Percentiles rank a stretch among this genome's conserved stretches.
phyloP scores from a whole-genome alignment of 1,284 basidiomycete species.

The Leccinum fallax region DNA sequence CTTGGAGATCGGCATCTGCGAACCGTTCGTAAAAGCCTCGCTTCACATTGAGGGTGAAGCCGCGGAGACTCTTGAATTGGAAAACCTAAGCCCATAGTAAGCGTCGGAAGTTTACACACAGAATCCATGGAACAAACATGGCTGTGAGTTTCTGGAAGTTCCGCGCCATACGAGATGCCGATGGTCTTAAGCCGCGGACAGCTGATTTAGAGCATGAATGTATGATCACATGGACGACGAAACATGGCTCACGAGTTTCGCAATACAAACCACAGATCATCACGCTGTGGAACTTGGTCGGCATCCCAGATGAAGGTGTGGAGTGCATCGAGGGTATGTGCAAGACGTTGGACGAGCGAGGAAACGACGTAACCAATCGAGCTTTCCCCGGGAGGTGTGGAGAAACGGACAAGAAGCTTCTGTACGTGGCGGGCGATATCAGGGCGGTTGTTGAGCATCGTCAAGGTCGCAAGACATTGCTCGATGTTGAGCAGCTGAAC shows the following conservation, averaged over 20 bases:
- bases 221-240: not conserved
- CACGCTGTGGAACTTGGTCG: conserved; percentile 62
- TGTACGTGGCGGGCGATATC: conserved; percentile 66
- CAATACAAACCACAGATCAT: conserved; percentile 75
- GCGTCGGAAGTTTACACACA: not conserved
- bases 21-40: conserved; percentile 62
- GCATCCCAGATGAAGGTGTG: conserved; percentile 68
- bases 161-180: conserved; percentile 60
- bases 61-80: conserved; percentile 59
- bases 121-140: conserved; percentile 48
- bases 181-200: conserved; percentile 64
- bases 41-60: conserved; percentile 61
- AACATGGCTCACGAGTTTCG: conserved; percentile 53
- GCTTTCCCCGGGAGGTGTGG: not conserved
- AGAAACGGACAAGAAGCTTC: conserved; percentile 49
- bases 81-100: conserved; percentile 50
- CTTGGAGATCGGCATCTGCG: conserved; percentile 54
- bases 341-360: conserved; percentile 48
- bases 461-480: conserved; percentile 63
- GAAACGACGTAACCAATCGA: conserved; percentile 37
- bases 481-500: conserved; percentile 53
- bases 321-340: conserved; percentile 59
- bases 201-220: conserved; percentile 36
- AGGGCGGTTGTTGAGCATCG: conserved; percentile 56
- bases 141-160: conserved; percentile 55